Evolutionary conservation across 148 eudicot genomes (phyloP), one percentile per base, ranked within the genome.

Genomic region (Fagopyrum homotropicum): DNA sequence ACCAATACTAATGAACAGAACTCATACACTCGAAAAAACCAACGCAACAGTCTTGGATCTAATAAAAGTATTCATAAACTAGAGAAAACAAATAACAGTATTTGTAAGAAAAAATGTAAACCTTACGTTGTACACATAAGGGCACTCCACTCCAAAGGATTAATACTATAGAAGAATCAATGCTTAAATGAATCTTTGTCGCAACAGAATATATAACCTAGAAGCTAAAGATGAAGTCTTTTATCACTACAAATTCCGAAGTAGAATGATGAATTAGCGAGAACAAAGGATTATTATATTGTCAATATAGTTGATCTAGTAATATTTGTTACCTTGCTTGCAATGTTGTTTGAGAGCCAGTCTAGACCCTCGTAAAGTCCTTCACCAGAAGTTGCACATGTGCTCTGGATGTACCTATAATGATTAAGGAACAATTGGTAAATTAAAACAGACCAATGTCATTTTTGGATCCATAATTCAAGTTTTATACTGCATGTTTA

Each of bases 291-390:
- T 44, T 40, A 44, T 17, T 22, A 14, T n/a, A 2, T 12, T 69
- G 46, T 44, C 16, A 17, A 17, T 56, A n/a, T 69, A 22, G 26
- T 22, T 22, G 26, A 22, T 22, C 26, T 7, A 6, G 29, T 72
- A 72, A 48, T 45, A 35, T 60, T 15, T 1, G n/a, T 71, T 76
- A 86, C 88, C 86, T 86, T 83, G 86, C 77, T 83, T 44, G 90
- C 90, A 61, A 87, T 87, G 83, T 87, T 85, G 85, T 87, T 87
- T 45, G 90, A 85, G 52, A 85, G 84, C 90, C 90, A 85, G 82
- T 87, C 90, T 56, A 87, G 76, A 12, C 90, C 90, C 80, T 87
- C 90, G 14, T 85, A 87, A 40, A 87, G 86, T 54, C 90, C 90
- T 81, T 87, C 90, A 64, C 89, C 86, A 69, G 89, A 86, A 22